These are phyloP conservation scores for Aspergillaceae sp. DNA, from an alignment of 2,329 filamentous ascomycete genomes.

Conservation along the genomic window DNA sequence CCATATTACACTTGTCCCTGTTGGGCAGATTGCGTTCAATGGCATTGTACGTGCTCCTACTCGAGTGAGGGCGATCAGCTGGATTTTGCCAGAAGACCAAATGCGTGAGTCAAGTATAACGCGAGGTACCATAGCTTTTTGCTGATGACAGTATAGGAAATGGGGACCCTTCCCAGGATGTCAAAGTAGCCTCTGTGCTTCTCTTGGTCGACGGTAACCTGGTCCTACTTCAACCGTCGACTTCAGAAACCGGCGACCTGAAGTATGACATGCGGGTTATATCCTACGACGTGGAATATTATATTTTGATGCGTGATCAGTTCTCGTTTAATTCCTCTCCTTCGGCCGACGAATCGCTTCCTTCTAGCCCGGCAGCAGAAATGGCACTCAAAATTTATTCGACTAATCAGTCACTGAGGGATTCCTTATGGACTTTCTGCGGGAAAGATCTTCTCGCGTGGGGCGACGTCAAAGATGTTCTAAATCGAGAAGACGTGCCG, in stretches of 20 bases:
- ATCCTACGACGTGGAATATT: constrained; percentile 93
- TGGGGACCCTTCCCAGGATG: constrained; percentile 91
- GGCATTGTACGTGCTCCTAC: constrained; percentile 92
- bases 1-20: constrained; percentile 73
- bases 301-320: constrained; percentile 84
- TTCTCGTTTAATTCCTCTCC: constrained; percentile 43
- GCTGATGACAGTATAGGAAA: constrained; percentile 44
- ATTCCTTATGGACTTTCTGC: constrained; percentile 93
- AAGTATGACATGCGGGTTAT: constrained; percentile 99
- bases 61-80: constrained; percentile 84
- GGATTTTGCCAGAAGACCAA: constrained; percentile 89
- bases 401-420: constrained; percentile 53
- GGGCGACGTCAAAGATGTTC: constrained; percentile 77
- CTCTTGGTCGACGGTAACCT: constrained; percentile 98
- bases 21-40: constrained; percentile 97
- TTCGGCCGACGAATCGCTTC: constrained; percentile 38
- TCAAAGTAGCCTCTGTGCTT: constrained; percentile 82
- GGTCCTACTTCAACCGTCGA: constrained; percentile 78
- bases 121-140: background rate
- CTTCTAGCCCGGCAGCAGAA: constrained; percentile 42
- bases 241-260: constrained; percentile 70
- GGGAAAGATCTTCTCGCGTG: constrained; percentile 78
- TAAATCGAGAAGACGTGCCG: constrained; percentile 66
- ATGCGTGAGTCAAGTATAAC: constrained; percentile 45
- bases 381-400: constrained; percentile 38